Evolutionary conservation across 2,329 filamentous ascomycete genomes (phyloP), one percentile per base, ranked within the genome.

Genomic region (Kalaharituber pfeilii): DNA sequence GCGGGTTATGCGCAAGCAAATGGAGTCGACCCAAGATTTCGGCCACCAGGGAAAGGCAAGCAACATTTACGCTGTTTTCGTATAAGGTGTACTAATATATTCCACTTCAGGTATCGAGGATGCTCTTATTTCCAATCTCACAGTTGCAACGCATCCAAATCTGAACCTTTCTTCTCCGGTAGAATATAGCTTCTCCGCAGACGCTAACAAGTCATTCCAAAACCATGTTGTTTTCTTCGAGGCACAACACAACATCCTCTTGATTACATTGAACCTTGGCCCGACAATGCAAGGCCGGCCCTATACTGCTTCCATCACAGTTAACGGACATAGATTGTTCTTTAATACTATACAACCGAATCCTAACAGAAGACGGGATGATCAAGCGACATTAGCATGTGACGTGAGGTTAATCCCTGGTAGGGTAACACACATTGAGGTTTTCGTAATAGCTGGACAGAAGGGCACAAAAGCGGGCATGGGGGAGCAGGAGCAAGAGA

Each of bases 401-500:
- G 42, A 47, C 22, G 42, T 47, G 18, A 20, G 42, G 42, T 47
- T 47, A 25, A 47, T 47, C 24, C 42, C 42, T 4, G 42, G 42
- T 13, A 47, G 22, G 24, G 42, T 47, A 3, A 47, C 42, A 47
- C 42, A 47, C 25, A 47, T 47, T 22, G 42, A 47, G 25, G 42
- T 47, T 13, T 13, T 39, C 22, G 39, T 49, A 6, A 55, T 52
- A 13, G 50, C 50, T 24, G 30, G 25, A n/a, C 28, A 52, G n/a
- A 57, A 50, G 30, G 53, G 56, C 8, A 15, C 15, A 7, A 33
- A 15, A 18, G 51, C 33, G 18, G 53, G 54, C 15, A 51, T 55
- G 11, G 57, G 51, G 11, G 42, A 49, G 15, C 60, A 58, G 59
- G 59, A 61, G 39, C 18, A 60, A 50, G 59, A 61, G 51, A 58